phyloP scores from a whole-genome alignment of 2,329 filamentous ascomycete species.

The Fusarium sp. region DNA sequence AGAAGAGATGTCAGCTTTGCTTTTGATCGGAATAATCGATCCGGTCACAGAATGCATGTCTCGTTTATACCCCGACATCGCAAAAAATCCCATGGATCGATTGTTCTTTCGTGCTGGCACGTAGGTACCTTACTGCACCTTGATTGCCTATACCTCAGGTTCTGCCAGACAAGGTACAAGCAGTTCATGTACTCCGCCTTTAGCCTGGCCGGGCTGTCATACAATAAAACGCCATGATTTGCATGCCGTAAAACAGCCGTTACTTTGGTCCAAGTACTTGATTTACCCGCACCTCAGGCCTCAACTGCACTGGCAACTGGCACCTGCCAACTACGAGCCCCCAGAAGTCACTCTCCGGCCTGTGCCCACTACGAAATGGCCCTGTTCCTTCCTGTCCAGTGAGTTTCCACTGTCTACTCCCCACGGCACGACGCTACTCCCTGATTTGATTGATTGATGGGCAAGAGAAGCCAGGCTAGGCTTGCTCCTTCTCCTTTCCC shows the following conservation, averaged over 20 bases:
- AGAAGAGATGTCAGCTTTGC: neutral
- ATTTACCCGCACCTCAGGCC: conserved; percentile 21
- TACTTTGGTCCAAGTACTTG: conserved; percentile 2
- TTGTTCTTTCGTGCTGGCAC: neutral
- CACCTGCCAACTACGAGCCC: conserved; percentile 36
- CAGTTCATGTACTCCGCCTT: conserved; percentile 19
- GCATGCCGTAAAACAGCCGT: neutral
- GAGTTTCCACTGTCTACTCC: conserved; percentile 12
- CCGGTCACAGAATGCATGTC: conserved; percentile 15
- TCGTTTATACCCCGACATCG: conserved; percentile 10
- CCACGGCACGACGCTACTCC: conserved; percentile 39
- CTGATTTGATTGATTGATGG: conserved; percentile 36
- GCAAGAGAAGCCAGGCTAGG: conserved; percentile 18
- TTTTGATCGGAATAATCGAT: conserved; percentile 4
- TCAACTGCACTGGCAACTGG: conserved; percentile 33
- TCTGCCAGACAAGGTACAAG: conserved; percentile 17
- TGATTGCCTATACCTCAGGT: neutral
- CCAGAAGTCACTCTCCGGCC: conserved; percentile 29
- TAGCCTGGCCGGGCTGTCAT: conserved; percentile 23
- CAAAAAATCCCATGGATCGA: neutral
- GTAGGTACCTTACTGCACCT: conserved; percentile 6
- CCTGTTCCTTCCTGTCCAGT: neutral
- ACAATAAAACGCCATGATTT: neutral
- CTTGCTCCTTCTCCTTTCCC: conserved; percentile 42
- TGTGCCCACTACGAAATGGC: conserved; percentile 26